Percentiles rank a stretch among this genome's conserved stretches.
Evolutionary conservation across 2,329 filamentous ascomycete genomes (phyloP).

Genomic region (Bisporella sp.): DNA sequence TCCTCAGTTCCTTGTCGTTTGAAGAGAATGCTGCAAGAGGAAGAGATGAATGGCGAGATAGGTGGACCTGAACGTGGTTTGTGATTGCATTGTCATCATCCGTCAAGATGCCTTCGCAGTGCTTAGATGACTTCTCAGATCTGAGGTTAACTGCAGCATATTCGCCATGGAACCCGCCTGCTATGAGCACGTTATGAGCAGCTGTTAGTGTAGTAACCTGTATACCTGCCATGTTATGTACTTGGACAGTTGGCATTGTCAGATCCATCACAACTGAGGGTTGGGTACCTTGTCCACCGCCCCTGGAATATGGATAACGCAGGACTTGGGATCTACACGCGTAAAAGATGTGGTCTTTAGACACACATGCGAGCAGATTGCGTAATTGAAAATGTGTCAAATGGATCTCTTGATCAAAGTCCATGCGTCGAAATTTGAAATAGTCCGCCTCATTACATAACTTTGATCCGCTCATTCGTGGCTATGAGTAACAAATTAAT

Average conservation of each 20-base stretch:
- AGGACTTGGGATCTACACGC: conserved; percentile 42
- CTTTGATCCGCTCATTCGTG: conserved; percentile 11
- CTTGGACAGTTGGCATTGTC: conserved; percentile 19
- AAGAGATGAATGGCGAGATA: conserved; percentile 41
- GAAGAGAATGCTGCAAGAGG: conserved; percentile 55
- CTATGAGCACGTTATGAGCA: conserved; percentile 29
- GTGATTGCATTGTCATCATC: conserved; percentile 53
- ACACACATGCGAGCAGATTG: conserved; percentile 52
- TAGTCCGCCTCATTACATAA: conserved; percentile 31
- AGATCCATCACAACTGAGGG: conserved; percentile 21
- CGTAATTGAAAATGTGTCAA: conserved; percentile 62
- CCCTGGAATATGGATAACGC: conserved; percentile 44
- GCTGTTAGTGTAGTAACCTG: conserved; percentile 28
- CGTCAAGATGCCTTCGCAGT: conserved; percentile 32
- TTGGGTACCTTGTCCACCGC: conserved; percentile 20
- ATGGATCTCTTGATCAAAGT: conserved; percentile 44
- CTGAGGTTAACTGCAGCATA: conserved; percentile 30
- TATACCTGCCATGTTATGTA: conserved; percentile 15
- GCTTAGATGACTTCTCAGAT: conserved; percentile 21
- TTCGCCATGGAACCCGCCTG: conserved; percentile 32
- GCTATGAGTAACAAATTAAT: conserved; percentile 1
- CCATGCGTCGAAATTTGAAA: conserved; percentile 52
- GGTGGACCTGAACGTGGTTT: conserved; percentile 56
- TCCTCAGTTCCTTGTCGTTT: conserved; percentile 53
- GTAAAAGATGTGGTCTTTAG: conserved; percentile 50